A percentile compares a stretch with the other conserved stretches of the same genome.
These are phyloP conservation scores for Saccharum officinarum DNA, from an alignment of 176 grass and related monocot genomes.

Conservation along the genomic window DNA sequence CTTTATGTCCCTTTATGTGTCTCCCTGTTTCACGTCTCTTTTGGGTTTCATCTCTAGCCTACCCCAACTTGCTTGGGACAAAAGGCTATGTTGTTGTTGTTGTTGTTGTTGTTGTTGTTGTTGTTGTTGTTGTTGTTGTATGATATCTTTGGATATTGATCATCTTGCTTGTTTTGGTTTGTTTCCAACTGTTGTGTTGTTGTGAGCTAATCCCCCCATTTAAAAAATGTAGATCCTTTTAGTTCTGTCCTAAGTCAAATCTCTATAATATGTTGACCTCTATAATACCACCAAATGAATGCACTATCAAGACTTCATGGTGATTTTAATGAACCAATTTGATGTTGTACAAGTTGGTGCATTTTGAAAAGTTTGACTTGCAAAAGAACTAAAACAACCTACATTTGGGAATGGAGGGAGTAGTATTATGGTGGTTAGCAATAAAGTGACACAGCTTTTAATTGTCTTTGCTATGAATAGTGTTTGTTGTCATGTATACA, in stretches of 20 bases:
- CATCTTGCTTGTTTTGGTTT: not conserved
- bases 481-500: not conserved
- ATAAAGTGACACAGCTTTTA: not conserved
- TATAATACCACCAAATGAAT: not conserved
- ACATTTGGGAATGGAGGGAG: not conserved
- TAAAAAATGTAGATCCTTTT: not conserved
- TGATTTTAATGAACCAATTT: not conserved
- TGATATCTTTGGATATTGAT: conserved; percentile 7
- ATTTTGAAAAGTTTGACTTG: not conserved
- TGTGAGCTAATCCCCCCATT: not conserved
- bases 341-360: not conserved
- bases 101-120: too few relatives aligned
- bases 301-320: not conserved
- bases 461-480: not conserved
- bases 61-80: too few relatives aligned
- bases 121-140: too few relatives aligned
- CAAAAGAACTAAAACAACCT: not conserved
- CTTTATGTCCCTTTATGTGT: too few relatives aligned
- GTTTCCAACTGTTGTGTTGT: not conserved
- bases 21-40: too few relatives aligned
- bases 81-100: too few relatives aligned
- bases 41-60: too few relatives aligned
- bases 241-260: not conserved
- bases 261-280: not conserved
- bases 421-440: not conserved